These are phyloP conservation scores for Microcera coccophila DNA, from an alignment of 2,329 filamentous ascomycete species.

Conservation along the genomic window DNA sequence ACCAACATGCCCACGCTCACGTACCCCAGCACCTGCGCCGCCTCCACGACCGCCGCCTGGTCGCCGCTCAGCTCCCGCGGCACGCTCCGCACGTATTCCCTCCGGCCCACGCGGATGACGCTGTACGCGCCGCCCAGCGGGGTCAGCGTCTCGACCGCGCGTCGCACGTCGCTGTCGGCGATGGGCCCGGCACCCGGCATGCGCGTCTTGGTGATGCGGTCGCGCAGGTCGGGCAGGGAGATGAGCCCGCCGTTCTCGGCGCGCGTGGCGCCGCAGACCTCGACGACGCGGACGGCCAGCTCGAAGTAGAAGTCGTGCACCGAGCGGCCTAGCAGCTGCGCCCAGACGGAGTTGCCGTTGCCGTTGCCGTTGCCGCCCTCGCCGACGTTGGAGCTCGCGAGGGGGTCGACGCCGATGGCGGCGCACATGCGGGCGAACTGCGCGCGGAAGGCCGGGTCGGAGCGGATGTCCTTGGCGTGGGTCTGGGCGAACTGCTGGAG, in stretches of 20 bases:
- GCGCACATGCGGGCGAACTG: conserved; percentile 99
- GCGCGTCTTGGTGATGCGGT: conserved; percentile 67
- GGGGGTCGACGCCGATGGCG: conserved; percentile 91
- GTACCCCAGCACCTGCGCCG: conserved; percentile 82
- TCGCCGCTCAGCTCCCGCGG: conserved; percentile 94
- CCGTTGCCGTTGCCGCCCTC: conserved; percentile 52
- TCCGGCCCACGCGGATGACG: conserved; percentile 76
- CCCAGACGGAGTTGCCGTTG: conserved; percentile 73
- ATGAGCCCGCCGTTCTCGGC: conserved; percentile 92
- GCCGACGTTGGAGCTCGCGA: conserved; percentile 53
- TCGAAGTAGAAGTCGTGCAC: conserved; percentile 99
- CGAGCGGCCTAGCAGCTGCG: conserved; percentile 81
- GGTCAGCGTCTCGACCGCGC: conserved; percentile 80
- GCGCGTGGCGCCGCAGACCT: conserved; percentile 81
- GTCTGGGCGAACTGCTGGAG: conserved; percentile 94
- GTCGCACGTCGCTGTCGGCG: conserved; percentile 87
- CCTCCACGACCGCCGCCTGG: conserved; percentile 88
- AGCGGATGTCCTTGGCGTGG: conserved; percentile 92
- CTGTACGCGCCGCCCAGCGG: conserved; percentile 87
- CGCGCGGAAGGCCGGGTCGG: conserved; percentile 88
- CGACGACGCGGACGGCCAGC: conserved; percentile 90
- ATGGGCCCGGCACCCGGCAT: conserved; percentile 76
- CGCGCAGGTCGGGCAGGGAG: conserved; percentile 73
- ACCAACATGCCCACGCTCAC: conserved; percentile 87
- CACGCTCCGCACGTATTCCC: conserved; percentile 84